These are phyloP conservation scores for Cyphellophora europaea DNA, from an alignment of 2,329 filamentous ascomycete species.

Conservation along the genomic window DNA sequence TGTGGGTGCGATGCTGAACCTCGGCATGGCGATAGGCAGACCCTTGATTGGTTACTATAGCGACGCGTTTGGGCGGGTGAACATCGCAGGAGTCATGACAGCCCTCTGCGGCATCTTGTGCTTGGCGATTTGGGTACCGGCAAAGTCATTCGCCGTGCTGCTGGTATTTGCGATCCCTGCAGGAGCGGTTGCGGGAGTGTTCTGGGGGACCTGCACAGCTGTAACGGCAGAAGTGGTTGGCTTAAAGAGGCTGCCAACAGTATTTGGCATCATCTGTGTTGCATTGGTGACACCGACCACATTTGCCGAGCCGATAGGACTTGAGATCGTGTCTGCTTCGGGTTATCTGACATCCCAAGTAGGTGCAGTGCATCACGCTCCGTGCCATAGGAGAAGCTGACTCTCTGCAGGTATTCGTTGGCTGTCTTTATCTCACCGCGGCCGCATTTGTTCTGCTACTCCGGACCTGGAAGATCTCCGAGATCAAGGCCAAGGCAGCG, in stretches of 20 bases:
- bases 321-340: slow-evolving; percentile 11
- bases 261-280: slow-evolving; percentile 13
- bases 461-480: slow-evolving; percentile 10
- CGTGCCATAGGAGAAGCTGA: too few species aligned
- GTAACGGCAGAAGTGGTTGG: slow-evolving; percentile 14
- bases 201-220: slow-evolving; percentile 27
- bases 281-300: slow-evolving; percentile 12
- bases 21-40: slow-evolving; percentile 38
- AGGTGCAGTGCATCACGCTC: too few species aligned
- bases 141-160: slow-evolving; percentile 30
- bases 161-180: slow-evolving; percentile 34
- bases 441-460: slow-evolving; percentile 11
- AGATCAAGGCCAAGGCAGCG: background rate
- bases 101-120: slow-evolving; percentile 28
- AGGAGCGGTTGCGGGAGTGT: slow-evolving; percentile 37
- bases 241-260: slow-evolving; percentile 12
- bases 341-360: slow-evolving; percentile 13
- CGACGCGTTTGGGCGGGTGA: slow-evolving; percentile 34
- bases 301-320: slow-evolving; percentile 16
- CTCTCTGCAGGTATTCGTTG: too few species aligned
- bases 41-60: slow-evolving; percentile 36
- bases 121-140: slow-evolving; percentile 39
- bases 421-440: slow-evolving; percentile 13
- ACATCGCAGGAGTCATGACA: slow-evolving; percentile 30
- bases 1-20: slow-evolving; percentile 35